Base-by-base conservation (phyloP, 352 stramenopile species). In the Aphanomyces cochlioides region DNA sequence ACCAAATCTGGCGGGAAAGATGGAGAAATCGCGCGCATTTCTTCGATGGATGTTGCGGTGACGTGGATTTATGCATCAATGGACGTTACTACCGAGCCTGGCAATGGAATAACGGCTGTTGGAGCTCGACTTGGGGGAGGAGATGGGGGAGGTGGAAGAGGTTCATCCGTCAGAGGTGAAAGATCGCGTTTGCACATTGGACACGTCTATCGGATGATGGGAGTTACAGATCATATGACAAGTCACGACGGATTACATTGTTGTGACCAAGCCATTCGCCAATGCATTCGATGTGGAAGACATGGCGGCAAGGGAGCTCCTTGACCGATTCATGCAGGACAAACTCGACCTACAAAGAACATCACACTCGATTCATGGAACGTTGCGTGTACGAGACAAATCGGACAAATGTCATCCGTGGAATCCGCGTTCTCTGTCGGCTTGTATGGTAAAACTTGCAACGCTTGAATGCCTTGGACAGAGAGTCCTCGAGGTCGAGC, bases 161-260 rank as follows among this genome's bases (percentile, higher is more conserved):
- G 43, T 12, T 50, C 10, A 50, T 50, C 10, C 10, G 43, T 50
- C 43, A 28, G 28, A 28, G 28, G 28, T 28, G 47, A 54, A 54
- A 67, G 8, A 41, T 67, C 47, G 5, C 60, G 60, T 19, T 67
- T 67, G 60, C 60, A 67, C 60, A 67, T 67, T 7, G 60, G 60
- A 41, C 60, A 67, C 13, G 63, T 69, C 63, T 69, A 58, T 65
- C 17, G 10, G 8, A 43, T 12, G n/a, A n/a, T 17, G 3, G 43
- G 19, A 58, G 8, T 12, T 13, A 36, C 7, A 12, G 10, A 47
- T 47, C 21, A 38, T 38, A 40, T 10, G 56, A 4, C 58, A 5
- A 47, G 28, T 40, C 8, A 5, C 45, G 28, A 17, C 7, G 19
- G 12, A 13, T 21, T 48, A 70, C 64, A 10, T 56, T 37, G 47